Percentiles rank a stretch among this genome's conserved stretches.
These are phyloP conservation scores for Blepharisma japonicum DNA, from an alignment of 73 alveolate genomes.

Conservation along the genomic window DNA sequence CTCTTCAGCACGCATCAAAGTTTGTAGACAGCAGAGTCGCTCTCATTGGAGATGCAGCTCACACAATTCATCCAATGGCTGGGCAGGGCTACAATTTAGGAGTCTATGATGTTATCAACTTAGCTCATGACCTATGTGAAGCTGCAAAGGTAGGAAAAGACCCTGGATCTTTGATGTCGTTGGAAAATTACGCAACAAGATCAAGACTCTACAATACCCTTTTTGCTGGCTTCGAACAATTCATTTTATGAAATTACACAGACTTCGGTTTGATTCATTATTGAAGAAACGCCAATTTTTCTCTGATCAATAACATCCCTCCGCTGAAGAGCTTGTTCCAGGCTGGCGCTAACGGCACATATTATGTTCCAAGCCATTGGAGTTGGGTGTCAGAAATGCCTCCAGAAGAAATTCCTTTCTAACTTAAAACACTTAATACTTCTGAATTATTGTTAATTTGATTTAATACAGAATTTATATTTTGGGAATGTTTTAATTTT, in stretches of 20 bases:
- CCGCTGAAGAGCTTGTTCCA: background rate
- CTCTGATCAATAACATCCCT: background rate
- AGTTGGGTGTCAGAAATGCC: too few species aligned
- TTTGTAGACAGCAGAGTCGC: constrained; percentile 62
- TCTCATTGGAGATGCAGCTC: constrained; percentile 80
- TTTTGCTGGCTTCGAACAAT: background rate
- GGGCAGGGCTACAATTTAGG: constrained; percentile 37
- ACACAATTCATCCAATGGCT: constrained; percentile 75
- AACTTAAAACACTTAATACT: too few species aligned
- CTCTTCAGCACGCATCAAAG: constrained; percentile 34
- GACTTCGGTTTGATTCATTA: background rate
- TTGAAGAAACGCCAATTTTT: background rate
- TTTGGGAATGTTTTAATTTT: too few species aligned
- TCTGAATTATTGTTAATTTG: too few species aligned
- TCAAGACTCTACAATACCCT: background rate
- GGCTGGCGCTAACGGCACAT: background rate
- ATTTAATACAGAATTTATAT: too few species aligned
- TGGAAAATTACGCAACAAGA: background rate
- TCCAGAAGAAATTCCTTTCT: too few species aligned
- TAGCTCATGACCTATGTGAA: background rate
- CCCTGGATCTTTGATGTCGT: background rate
- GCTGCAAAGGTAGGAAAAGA: background rate
- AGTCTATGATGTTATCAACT: background rate
- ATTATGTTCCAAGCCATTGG: constrained; percentile 29
- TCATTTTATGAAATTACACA: background rate